These are phyloP conservation scores for Entrophospora sp. DNA, from an alignment of 192 early-diverging fungal species.

Conservation along the genomic window DNA sequence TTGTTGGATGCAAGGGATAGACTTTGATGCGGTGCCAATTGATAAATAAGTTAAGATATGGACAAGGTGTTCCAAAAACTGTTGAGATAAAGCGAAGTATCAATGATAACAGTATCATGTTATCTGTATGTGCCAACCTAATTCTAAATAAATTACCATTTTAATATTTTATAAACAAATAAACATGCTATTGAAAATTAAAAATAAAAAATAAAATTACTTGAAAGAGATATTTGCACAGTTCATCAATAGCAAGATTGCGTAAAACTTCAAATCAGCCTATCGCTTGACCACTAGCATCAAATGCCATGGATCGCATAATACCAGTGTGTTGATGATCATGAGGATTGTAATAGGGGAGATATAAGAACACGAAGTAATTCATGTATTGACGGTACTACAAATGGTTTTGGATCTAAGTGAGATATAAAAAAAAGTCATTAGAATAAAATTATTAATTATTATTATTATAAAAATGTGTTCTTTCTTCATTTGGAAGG, in stretches of 20 bases:
- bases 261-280: constrained; percentile 49
- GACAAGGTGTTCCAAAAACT: constrained; percentile 60
- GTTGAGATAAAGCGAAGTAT: constrained; percentile 56
- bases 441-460: neutral
- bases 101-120: constrained; percentile 48
- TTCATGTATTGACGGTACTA: constrained; percentile 82
- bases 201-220: constrained; percentile 27
- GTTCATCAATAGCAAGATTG: constrained; percentile 68
- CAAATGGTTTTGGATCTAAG: constrained; percentile 54
- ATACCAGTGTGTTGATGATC: constrained; percentile 90
- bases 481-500: neutral
- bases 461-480: neutral
- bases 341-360: constrained; percentile 79
- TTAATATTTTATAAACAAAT: neutral
- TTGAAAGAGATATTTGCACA: constrained; percentile 81
- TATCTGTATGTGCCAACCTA: constrained; percentile 45
- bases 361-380: constrained; percentile 84
- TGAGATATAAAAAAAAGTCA: neutral
- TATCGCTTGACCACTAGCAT: constrained; percentile 74
- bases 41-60: constrained; percentile 65
- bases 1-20: constrained; percentile 30
- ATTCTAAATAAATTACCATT: no score
- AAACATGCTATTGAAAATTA: neutral
- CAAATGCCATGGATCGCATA: constrained; percentile 83
- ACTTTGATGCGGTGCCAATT: constrained; percentile 67